Base-by-base conservation (phyloP, 352 stramenopile species). In the Pythium volutum region DNA sequence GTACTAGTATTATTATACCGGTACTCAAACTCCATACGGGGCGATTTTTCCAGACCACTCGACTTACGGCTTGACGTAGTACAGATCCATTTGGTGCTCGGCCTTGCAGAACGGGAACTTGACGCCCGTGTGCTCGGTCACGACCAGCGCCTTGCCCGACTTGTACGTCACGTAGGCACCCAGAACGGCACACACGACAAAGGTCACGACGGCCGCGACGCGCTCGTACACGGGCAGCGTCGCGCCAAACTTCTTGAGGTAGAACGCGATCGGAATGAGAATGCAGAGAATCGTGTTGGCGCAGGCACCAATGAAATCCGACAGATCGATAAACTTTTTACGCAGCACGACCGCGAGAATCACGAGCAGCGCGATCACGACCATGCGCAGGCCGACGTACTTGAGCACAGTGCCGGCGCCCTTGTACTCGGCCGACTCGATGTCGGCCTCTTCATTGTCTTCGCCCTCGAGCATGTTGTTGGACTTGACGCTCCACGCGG, bases 221-320 rank as follows among this genome's bases (percentile, higher is more conserved):
- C 52, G 52, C 22, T 62, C 55, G 29, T 47, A 62, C 18, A 46
- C 33, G 14, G 63, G 55, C 31, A 79, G 73, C n/a, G 50, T 65
- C 41, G 66, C 47, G 76, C 78, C 87, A 43, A 79, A 72, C 50
- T 80, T 73, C 65, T 83, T 89, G 12, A 91, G 60, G 74, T 88
- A 91, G 69, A 91, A 88, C 42, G 80, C 66, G 54, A 86, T 82
- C 11, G 81, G 81, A 41, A 91, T 54, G 46, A 88, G 79, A 45
- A 88, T 83, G 64, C 78, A 91, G 42, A 70, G 71, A 42, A 85
- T 67, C 12, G 79, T 73, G 22, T 84, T 75, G 47, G 69, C 67
- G 56, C 67, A 91, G 15, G 78, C 78, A 29, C 81, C 81, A 29
- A 87, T 71, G 43, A 91, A 88, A 59, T 91, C 81, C 15, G 71